phyloP scores from a whole-genome alignment of 176 grass and related monocot genomes.

The Oryza meridionalis region DNA sequence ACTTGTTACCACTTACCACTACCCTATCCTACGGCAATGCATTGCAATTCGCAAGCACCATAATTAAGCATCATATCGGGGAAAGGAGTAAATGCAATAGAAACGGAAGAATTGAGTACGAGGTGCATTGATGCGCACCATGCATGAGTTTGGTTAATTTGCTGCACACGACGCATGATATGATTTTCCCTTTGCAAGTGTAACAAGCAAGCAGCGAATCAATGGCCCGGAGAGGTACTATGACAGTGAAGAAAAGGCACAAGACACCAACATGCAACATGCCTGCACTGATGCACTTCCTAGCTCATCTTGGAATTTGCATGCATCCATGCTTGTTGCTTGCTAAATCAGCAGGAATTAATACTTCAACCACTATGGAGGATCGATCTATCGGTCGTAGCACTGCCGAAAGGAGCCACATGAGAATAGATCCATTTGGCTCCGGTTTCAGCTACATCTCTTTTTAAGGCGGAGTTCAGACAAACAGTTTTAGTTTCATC shows the following conservation, averaged over 20 bases:
- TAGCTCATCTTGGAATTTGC: neutral
- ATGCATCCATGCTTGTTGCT: neutral
- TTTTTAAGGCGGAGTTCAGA: no score
- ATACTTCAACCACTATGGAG: neutral
- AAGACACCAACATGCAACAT: neutral
- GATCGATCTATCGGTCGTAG: no score
- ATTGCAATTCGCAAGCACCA: neutral
- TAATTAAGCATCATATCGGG: neutral
- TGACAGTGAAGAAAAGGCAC: neutral
- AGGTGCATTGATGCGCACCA: neutral
- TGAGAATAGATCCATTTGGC: neutral
- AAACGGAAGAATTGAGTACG: neutral
- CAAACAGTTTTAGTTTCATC: no score
- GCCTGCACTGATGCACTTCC: neutral
- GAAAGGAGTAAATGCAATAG: neutral
- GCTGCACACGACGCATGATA: neutral
- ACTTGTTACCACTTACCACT: neutral
- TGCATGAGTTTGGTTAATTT: neutral
- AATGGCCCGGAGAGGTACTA: neutral
- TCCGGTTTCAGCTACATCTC: no score
- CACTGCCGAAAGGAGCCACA: neutral
- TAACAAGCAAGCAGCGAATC: neutral
- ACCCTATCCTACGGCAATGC: neutral
- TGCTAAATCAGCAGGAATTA: neutral
- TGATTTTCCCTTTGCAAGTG: neutral